Evolutionary conservation across 345 rosid species (phyloP).

Genomic region (Hibiscus tridactylites): DNA sequence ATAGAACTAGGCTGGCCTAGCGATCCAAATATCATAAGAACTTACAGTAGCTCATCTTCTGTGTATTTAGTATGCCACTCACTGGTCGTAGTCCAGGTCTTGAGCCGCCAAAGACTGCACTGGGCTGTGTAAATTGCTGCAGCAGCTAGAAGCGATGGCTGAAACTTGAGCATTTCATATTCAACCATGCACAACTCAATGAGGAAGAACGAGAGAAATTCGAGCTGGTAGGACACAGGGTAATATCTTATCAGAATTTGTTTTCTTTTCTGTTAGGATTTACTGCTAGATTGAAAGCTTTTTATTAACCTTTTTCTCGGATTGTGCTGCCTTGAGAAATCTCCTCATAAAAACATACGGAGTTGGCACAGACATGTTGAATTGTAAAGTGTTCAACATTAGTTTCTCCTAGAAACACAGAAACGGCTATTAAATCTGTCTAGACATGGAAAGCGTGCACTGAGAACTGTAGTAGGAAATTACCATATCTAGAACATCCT

Average conservation of each 20-base stretch:
- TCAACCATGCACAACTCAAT: neutral
- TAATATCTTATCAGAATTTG: too few species aligned
- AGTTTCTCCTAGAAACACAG: neutral
- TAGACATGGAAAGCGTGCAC: neutral
- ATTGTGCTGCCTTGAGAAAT: conserved; percentile 6
- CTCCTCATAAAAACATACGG: neutral
- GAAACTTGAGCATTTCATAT: conserved; percentile 36
- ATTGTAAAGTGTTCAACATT: neutral
- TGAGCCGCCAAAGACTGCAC: conserved; percentile 20
- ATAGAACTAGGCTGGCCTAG: neutral
- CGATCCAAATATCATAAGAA: neutral
- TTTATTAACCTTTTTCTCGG: neutral
- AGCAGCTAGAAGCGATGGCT: conserved; percentile 51
- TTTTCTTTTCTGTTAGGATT: too few species aligned
- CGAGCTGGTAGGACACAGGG: neutral
- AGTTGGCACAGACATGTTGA: neutral
- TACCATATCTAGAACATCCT: conserved; percentile 24
- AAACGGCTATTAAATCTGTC: neutral
- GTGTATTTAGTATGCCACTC: neutral
- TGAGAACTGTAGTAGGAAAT: neutral
- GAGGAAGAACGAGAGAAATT: neutral
- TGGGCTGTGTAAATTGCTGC: conserved; percentile 65
- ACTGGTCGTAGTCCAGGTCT: neutral
- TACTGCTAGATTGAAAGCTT: neutral
- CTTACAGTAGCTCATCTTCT: neutral